These are phyloP conservation scores for Cryptosporidium sp. DNA, from an alignment of 169 alveolate species.

Conservation along the genomic window DNA sequence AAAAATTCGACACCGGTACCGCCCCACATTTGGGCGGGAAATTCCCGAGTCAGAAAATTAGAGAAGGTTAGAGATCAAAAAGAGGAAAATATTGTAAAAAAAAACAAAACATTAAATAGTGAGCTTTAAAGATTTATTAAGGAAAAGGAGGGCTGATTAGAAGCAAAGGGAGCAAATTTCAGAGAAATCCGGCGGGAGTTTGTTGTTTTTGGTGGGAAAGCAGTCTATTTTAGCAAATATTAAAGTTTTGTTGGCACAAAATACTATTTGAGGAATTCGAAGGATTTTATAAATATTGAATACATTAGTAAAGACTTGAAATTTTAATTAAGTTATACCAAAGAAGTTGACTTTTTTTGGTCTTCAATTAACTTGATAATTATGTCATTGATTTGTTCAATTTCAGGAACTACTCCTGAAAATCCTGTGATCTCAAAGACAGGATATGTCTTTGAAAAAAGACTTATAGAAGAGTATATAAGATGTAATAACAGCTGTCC, in stretches of 20 bases:
- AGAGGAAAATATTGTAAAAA: neutral
- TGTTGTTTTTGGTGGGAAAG: no score
- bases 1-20: neutral
- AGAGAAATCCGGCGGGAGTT: neutral
- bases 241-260: neutral
- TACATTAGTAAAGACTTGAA: neutral
- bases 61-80: neutral
- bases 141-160: neutral
- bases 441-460: slow-evolving; percentile 86
- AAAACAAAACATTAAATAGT: neutral
- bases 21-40: slow-evolving; percentile 43
- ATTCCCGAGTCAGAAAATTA: neutral
- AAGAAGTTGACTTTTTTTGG: neutral
- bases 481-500: slow-evolving; percentile 84
- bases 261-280: neutral
- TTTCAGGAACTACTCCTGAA: slow-evolving; percentile 88
- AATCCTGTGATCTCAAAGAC: slow-evolving; percentile 88
- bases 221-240: neutral
- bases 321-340: neutral
- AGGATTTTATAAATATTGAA: neutral
- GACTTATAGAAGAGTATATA: slow-evolving; percentile 86
- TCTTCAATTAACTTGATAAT: neutral
- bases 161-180: neutral
- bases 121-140: neutral
- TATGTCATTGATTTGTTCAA: slow-evolving; percentile 87